Conservation (phyloP, 768 basidiomycete genomes). For the Psilocybe cyanescens region DNA sequence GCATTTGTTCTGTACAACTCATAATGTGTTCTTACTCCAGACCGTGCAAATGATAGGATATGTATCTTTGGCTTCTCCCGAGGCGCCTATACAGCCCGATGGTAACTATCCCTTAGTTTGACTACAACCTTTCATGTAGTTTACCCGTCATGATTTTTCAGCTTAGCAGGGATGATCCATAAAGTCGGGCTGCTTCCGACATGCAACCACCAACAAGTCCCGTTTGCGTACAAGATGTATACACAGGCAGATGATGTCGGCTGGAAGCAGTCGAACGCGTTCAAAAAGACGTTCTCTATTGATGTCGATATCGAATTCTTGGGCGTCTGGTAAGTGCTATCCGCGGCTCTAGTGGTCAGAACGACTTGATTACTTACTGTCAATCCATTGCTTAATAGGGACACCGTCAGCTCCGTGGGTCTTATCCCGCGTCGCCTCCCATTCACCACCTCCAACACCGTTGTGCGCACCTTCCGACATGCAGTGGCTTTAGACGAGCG, state of each 20-base stretch:
- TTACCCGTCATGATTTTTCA: constrained; percentile 4
- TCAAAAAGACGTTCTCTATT: constrained; percentile 34
- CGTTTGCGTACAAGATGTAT: constrained; percentile 39
- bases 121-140: not conserved
- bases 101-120: constrained; percentile 15
- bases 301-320: constrained; percentile 35
- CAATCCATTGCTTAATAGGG: constrained; percentile 12
- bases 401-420: constrained; percentile 27
- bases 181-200: constrained; percentile 36
- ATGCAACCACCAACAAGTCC: constrained; percentile 34
- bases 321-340: constrained; percentile 34
- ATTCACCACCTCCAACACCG: constrained; percentile 24
- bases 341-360: not conserved
- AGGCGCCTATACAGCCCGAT: constrained; percentile 56
- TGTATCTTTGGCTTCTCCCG: constrained; percentile 67
- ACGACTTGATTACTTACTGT: not conserved
- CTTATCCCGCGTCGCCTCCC: constrained; percentile 23
- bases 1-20: not conserved
- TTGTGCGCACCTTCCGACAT: constrained; percentile 24
- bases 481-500: constrained; percentile 26
- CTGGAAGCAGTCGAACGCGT: constrained; percentile 32
- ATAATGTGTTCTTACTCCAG: constrained; percentile 22
- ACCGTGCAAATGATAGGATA: constrained; percentile 53
- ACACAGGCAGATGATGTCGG: constrained; percentile 29
- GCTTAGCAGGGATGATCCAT: constrained; percentile 38